Evolutionary conservation across 768 basidiomycete species (phyloP).

Genomic region (Boletus bicolor): DNA sequence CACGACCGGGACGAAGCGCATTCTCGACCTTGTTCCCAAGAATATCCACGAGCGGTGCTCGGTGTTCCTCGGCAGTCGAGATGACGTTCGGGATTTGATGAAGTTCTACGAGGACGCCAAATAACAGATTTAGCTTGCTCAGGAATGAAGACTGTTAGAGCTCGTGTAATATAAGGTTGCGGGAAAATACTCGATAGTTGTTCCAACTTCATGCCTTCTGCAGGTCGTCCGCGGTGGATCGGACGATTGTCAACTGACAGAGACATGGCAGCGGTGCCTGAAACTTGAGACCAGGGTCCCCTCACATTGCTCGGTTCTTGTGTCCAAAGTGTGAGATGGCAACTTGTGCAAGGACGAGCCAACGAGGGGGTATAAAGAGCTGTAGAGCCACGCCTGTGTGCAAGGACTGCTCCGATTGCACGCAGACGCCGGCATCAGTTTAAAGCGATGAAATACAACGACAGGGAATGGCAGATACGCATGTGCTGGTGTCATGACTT

Average conservation of each 20-base stretch:
- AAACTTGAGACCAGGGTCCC: neutral
- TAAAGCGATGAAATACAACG: neutral
- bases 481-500: too few relatives aligned
- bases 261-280: neutral
- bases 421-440: neutral
- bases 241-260: neutral
- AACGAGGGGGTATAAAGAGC: too few relatives aligned
- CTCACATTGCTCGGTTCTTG: too few relatives aligned
- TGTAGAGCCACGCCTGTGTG: neutral
- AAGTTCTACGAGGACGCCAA: conserved; percentile 68
- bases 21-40: conserved; percentile 87
- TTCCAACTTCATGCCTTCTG: neutral
- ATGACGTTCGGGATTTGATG: conserved; percentile 88
- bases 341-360: neutral
- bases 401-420: neutral
- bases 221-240: neutral
- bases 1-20: conserved; percentile 90
- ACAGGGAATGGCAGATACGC: neutral
- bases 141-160: neutral
- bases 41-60: conserved; percentile 89
- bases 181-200: neutral
- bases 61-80: conserved; percentile 89
- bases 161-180: conserved; percentile 5
- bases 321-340: too few relatives aligned
- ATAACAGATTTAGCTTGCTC: conserved; percentile 7